Evolutionary conservation across 495 filamentous ascomycete species (phyloP), one percentile per base, ranked within the genome.

Genomic region (Trichoderma virens): DNA sequence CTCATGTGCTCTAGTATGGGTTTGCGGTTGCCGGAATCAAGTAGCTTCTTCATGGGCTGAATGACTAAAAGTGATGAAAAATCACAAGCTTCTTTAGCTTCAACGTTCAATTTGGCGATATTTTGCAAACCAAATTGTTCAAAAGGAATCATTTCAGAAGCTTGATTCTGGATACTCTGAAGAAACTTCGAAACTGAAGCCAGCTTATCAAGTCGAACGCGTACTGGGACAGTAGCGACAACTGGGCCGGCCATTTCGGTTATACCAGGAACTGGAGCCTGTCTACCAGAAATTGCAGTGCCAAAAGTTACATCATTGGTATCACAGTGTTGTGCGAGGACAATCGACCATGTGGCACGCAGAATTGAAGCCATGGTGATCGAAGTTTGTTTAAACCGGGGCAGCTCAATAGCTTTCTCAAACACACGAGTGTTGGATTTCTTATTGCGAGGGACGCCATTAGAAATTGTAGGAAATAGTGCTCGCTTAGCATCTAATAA

Each of bases 211-310:
- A 73, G 30, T 2, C 47, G 63, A 6, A 76, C 70, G 1, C 85
- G 76, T 14, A 82, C 70, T 4, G 86, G 86, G 0, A 87, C 71
- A 0, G 86, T 87, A 27, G 85, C 78, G 43, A 88, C 80, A 1
- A 84, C 74, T 1, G 86, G 79, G 0, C 82, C 84, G 7, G 75
- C 68, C 60, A 85, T 80, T 25, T 75, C 71, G 20, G 72, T 72
- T 23, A 86, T 70, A 23, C 78, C 82, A 5, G 69, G 63, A 1
- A 86, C 67, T 9, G 76, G 70, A 5, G 76, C 75, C 23, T 78
- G 73, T 0, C 85, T 73, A 31, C 83, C 83, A 61, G 75, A 78
- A 28, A 82, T 69, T 16, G 79, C 63, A 62, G 80, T 76, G 18
- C 79, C 79, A 62, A 82, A 82, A 4, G 80, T 75, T 11, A 82